Percentiles rank a stretch among this genome's conserved stretches.
These are phyloP conservation scores for Fusarium nurragi DNA, from an alignment of 2,329 filamentous ascomycete genomes.

Conservation along the genomic window DNA sequence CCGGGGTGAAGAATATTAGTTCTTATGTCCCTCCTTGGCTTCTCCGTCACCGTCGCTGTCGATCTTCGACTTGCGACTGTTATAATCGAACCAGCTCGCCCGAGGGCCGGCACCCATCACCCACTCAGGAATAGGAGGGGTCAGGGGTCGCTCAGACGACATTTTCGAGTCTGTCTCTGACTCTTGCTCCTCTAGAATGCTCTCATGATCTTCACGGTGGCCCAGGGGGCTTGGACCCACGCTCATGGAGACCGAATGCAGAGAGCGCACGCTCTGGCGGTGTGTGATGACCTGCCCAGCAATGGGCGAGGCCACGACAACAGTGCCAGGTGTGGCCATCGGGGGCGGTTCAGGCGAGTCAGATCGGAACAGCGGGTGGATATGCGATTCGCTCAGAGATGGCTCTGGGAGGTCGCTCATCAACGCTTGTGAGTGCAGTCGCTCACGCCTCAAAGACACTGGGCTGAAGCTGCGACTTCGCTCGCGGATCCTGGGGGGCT, in stretches of 20 bases:
- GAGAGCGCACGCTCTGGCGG: conserved; percentile 59
- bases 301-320: conserved; percentile 75
- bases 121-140: conserved; percentile 70
- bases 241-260: conserved; percentile 66
- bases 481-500: conserved; percentile 56
- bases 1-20: conserved; percentile 4
- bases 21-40: conserved; percentile 6
- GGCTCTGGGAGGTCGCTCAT: conserved; percentile 62
- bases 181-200: conserved; percentile 41
- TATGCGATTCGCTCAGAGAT: conserved; percentile 68
- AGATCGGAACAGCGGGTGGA: conserved; percentile 80
- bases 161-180: conserved; percentile 32
- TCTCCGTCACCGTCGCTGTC: conserved; percentile 23
- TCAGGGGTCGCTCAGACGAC: conserved; percentile 59
- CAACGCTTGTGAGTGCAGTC: conserved; percentile 38
- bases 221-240: conserved; percentile 59
- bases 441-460: conserved; percentile 47
- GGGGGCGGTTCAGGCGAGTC: conserved; percentile 75
- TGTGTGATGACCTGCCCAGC: conserved; percentile 71
- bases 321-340: conserved; percentile 72
- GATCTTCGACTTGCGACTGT: conserved; percentile 48
- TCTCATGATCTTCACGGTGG: conserved; percentile 50
- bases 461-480: conserved; percentile 65
- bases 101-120: conserved; percentile 64
- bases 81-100: conserved; percentile 60